Evolutionary conservation across 2,329 filamentous ascomycete species (phyloP).

Genomic region (Sporothrix brunneoviolacea): DNA sequence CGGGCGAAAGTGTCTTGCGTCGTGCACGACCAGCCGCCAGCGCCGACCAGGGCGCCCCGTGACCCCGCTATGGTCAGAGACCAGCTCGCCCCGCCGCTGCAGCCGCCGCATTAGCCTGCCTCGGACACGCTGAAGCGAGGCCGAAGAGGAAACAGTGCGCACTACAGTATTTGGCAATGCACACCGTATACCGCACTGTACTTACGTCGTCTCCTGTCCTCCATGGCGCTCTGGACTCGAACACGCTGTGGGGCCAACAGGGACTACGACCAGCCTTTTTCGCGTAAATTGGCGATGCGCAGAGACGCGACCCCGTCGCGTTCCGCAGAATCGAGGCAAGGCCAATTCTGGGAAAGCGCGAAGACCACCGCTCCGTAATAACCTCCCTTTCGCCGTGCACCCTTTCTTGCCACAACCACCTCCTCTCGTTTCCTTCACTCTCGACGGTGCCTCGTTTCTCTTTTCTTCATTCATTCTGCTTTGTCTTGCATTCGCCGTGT

Average conservation of each 20-base stretch:
- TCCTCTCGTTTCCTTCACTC: background rate
- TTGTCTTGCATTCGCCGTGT: no score
- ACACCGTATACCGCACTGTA: background rate
- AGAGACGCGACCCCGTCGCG: conserved; percentile 13
- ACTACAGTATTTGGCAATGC: background rate
- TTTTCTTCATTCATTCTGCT: background rate
- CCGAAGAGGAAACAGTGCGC: no score
- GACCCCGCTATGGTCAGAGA: conserved; percentile 5
- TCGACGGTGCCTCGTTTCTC: background rate
- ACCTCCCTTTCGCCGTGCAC: conserved; percentile 9
- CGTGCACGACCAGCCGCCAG: background rate
- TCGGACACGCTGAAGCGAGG: no score
- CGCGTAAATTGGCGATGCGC: conserved; percentile 15
- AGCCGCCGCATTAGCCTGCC: no score
- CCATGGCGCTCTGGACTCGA: background rate
- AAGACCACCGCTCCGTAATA: background rate
- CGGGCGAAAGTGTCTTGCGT: no score
- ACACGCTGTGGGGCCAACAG: background rate
- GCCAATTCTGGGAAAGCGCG: conserved; percentile 7
- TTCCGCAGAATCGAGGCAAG: conserved; percentile 1
- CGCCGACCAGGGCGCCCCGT: no score
- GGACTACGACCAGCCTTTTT: conserved; percentile 1
- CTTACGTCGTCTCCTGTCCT: background rate
- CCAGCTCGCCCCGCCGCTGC: background rate
- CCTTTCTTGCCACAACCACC: conserved; percentile 7